Evolutionary conservation across 2,329 filamentous ascomycete species (phyloP).

Genomic region (Stagonosporopsis cucurbitacearum): DNA sequence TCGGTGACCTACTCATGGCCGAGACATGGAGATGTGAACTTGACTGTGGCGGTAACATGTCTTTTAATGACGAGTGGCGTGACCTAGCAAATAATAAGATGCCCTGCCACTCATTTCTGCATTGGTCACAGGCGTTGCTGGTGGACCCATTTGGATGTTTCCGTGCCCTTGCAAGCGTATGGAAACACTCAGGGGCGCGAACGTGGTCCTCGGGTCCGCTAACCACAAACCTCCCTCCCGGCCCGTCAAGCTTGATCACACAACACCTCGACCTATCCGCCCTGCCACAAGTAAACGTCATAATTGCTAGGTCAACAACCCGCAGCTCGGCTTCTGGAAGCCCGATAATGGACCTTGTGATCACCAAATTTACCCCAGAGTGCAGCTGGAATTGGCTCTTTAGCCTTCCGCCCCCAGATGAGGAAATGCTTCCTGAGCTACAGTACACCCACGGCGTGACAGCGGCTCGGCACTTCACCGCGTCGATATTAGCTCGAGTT

Average conservation of each 20-base stretch:
- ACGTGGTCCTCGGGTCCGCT: not conserved
- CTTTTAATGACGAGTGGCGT: not conserved
- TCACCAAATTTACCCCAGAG: not conserved
- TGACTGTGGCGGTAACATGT: not conserved
- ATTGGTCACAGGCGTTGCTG: not conserved
- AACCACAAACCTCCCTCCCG: not conserved
- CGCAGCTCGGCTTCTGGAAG: constrained; percentile 1
- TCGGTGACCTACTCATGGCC: not conserved
- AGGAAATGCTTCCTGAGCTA: constrained; percentile 11
- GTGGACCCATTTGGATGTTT: not conserved
- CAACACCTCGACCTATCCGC: constrained; percentile 6
- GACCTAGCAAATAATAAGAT: not conserved
- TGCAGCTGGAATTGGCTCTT: not conserved
- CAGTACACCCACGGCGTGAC: not conserved
- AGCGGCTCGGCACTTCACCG: constrained; percentile 7
- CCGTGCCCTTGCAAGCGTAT: not conserved
- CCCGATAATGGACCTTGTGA: constrained; percentile 1
- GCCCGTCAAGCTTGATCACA: constrained; percentile 2
- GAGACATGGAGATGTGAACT: not conserved
- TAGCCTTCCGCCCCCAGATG: constrained; percentile 12
- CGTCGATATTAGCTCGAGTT: constrained; percentile 8
- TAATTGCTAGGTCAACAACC: not conserved
- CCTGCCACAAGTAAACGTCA: not conserved
- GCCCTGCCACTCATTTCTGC: not conserved
- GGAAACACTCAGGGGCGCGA: not conserved